These are phyloP conservation scores for Nicotiana rustica DNA, from an alignment of 305 asterid genomes.

Conservation along the genomic window DNA sequence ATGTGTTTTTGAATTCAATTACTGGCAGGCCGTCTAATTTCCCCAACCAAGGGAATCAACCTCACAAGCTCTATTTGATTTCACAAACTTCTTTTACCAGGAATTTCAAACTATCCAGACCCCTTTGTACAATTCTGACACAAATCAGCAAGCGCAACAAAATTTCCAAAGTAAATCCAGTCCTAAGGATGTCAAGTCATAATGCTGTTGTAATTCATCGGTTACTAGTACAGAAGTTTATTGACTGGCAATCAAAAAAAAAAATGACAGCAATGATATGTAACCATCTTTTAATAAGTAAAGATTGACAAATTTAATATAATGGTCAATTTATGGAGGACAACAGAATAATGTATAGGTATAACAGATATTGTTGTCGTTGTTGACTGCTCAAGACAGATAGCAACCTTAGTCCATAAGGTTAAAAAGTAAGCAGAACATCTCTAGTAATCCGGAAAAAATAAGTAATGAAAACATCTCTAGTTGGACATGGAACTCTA, in stretches of 20 bases:
- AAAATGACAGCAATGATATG: neutral
- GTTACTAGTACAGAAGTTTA: neutral
- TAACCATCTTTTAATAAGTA: neutral
- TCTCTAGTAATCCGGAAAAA: neutral
- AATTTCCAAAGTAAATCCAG: neutral
- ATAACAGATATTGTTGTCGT: too few species aligned
- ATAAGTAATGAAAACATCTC: neutral
- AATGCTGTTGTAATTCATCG: neutral
- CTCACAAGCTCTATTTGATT: neutral
- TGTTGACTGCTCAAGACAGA: neutral
- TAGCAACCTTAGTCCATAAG: neutral
- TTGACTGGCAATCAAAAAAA: neutral
- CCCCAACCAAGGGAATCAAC: neutral
- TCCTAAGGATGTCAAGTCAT: neutral
- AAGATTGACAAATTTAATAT: neutral
- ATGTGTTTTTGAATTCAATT: neutral
- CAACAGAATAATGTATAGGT: neutral
- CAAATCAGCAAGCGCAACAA: neutral
- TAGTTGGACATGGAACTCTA: constrained; percentile 15
- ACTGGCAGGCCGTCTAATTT: neutral
- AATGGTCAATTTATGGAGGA: neutral
- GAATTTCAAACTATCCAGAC: neutral
- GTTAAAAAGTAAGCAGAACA: constrained; percentile 16
- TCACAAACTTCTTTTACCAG: neutral
- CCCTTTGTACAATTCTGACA: neutral